A percentile compares a stretch with the other conserved stretches of the same genome.
Evolutionary conservation across 176 grass and related monocot genomes (phyloP).

Genomic region (Otatea glauca): DNA sequence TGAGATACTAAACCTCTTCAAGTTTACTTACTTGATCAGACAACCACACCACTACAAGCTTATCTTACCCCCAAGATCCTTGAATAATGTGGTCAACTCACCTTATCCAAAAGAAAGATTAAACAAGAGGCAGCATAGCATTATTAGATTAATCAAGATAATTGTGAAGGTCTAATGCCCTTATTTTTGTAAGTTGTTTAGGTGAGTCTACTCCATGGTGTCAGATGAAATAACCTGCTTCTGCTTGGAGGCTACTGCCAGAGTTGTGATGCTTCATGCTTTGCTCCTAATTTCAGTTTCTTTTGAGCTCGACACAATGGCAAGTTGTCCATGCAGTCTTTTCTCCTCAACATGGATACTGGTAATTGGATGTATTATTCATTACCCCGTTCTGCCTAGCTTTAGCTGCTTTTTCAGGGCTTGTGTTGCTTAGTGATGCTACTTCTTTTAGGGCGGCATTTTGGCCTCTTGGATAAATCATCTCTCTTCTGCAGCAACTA

Average conservation of each 20-base stretch:
- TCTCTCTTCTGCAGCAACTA: conserved; percentile 30
- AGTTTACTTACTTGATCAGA: conserved; percentile 43
- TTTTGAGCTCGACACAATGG: conserved; percentile 16
- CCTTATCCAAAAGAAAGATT: conserved; percentile 48
- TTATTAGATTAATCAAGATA: conserved; percentile 46
- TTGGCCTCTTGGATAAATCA: not conserved
- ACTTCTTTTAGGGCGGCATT: conserved; percentile 40
- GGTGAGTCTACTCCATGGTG: conserved; percentile 90
- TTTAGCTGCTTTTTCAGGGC: conserved; percentile 24
- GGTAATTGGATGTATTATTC: conserved; percentile 25
- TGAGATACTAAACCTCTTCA: conserved; percentile 28
- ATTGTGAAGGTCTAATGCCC: conserved; percentile 52
- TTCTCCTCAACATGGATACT: conserved; percentile 35
- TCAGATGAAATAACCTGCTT: conserved; percentile 43
- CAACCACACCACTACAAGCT: conserved; percentile 59
- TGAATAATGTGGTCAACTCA: conserved; percentile 61
- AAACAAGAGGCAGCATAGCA: conserved; percentile 36
- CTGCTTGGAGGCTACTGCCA: conserved; percentile 70
- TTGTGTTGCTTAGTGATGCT: conserved; percentile 41
- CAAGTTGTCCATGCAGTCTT: conserved; percentile 35
- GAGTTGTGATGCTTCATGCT: conserved; percentile 58
- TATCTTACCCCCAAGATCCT: conserved; percentile 42
- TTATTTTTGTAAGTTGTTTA: conserved; percentile 75
- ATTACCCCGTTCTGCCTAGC: conserved; percentile 37
- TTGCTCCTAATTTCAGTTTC: conserved; percentile 41